Evolutionary conservation across 352 stramenopile genomes (phyloP), one percentile per base, ranked within the genome.

Genomic region (Pythium vanterpoolii): DNA sequence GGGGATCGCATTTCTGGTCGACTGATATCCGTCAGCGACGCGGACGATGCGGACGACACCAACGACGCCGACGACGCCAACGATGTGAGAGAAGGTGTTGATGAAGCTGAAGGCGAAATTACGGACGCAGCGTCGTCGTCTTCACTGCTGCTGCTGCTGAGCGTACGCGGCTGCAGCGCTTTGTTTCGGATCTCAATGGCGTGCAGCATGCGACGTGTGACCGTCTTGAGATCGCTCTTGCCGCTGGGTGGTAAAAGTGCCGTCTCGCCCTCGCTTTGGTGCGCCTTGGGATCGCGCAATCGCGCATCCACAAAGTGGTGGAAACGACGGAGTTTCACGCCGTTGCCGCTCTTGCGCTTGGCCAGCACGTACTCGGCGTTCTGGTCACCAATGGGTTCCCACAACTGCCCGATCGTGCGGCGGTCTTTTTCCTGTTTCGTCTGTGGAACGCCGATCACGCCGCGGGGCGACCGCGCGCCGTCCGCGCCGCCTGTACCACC

Each of bases 311-410:
- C 43, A 27, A 91, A 65, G 49, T 91, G 72, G 49, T 91, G 81
- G 64, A 88, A 91, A 38, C 70, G 68, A 21, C 59, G 58, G 27
- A 91, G 52, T 18, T 43, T 50, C 16, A 88, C 74, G 30, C 81
- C 81, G 38, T 91, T 91, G 48, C 73, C 72, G 6, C 49, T 51
- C 47, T 68, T 33, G 34, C 81, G 79, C 34, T 77, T 66, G 44
- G 72, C 31, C 40, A 91, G 60, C 33, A 76, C 68, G 49, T 77
- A 91, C 42, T 91, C 73, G 16, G 79, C 77, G 58, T 91, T 91
- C 69, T 89, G 81, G 61, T 76, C 77, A 28, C 81, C 79, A 28
- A 91, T 77, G 23, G 81, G 79, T 60, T 89, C 78, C 81, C 81
- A 91, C 9, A 84, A 59, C 42, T 90, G 76, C 0, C 76, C 76